Percentiles rank a stretch among this genome's conserved stretches.
These are phyloP conservation scores for Venturia effusa DNA, from an alignment of 2,329 filamentous ascomycete genomes.

Conservation along the genomic window DNA sequence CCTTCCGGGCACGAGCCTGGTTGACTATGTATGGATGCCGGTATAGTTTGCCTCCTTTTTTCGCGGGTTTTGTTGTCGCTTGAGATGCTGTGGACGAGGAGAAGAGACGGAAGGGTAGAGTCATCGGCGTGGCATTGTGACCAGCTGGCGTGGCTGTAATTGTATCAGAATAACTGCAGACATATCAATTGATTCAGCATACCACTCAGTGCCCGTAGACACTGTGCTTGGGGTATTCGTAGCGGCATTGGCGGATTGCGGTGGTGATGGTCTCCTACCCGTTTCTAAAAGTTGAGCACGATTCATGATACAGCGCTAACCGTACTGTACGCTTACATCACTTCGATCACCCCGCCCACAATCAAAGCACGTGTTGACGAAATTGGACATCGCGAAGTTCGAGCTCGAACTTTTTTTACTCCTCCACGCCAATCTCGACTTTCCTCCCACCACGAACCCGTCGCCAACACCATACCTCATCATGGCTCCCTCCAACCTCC, in stretches of 20 bases:
- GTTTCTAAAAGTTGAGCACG: neutral
- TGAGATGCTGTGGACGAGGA: constrained; percentile 55
- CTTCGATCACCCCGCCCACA: neutral
- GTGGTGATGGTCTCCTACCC: constrained; percentile 10
- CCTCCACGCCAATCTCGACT: constrained; percentile 3
- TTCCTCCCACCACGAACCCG: neutral
- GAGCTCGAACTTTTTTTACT: constrained; percentile 1
- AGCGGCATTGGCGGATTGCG: constrained; percentile 34
- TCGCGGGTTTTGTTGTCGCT: constrained; percentile 19
- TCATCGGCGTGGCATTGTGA: constrained; percentile 20
- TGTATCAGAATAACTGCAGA: neutral
- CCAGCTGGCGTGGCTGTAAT: neutral
- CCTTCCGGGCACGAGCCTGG: constrained; percentile 73
- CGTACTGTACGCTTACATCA: neutral
- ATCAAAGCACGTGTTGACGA: constrained; percentile 1
- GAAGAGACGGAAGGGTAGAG: constrained; percentile 43
- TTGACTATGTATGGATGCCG: constrained; percentile 74
- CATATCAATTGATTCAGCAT: neutral
- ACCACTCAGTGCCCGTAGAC: constrained; percentile 32
- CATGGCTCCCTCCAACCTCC: constrained; percentile 93
- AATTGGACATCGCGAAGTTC: neutral
- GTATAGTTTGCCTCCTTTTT: constrained; percentile 52
- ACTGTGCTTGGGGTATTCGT: constrained; percentile 33
- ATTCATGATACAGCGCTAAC: neutral
- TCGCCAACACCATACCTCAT: constrained; percentile 34